Base-by-base conservation (phyloP, 129 eudicot species). In the Centella asiatica region DNA sequence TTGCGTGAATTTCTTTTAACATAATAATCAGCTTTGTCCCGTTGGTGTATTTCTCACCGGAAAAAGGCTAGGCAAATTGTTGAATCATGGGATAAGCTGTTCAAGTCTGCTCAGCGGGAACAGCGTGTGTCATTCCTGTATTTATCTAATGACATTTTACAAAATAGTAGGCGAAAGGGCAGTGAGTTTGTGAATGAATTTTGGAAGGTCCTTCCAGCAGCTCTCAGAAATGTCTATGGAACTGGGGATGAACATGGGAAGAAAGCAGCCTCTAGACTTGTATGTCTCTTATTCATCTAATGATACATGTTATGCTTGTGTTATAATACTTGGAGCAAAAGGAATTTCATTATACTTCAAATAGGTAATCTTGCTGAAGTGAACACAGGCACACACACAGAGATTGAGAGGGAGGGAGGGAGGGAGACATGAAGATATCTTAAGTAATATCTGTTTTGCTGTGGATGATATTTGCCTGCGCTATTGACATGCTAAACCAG, bases 111-210 rank as follows among this genome's bases (percentile, higher is more conserved):
- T 22, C 78, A 70, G 45, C 67, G 73, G 45, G 90, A 82, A 31
- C 98, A 80, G 70, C 85, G 73, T 14, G 88, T 92, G 64, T 68
- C 95, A 17, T 84, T 87, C 75, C 76, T 92, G 25, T 87, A 70
- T 72, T 44, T 92, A 77, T 78, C 98, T 39, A 92, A 92, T 84
- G 98, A 92, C 72, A 92, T 92, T 62, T 71, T 92, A 77, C 98
- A 92, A 74, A 92, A 87, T 76, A 92, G 96, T 74, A 81, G 95
- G 77, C 83, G 98, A 19, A 84, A 84, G 71, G 98, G 98, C 50
- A 84, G 74, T 44, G 98, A 92, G 71, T 92, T 81, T 74, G 95
- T 92, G 50, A 87, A 87, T 76, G 98, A 92, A 58, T 92, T 92
- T 67, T 92, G 95, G 98, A 92, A 87, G 67, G 85, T 87, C 65